Conservation (phyloP, 805 yeast species). For the Candida tallmaniae region DNA sequence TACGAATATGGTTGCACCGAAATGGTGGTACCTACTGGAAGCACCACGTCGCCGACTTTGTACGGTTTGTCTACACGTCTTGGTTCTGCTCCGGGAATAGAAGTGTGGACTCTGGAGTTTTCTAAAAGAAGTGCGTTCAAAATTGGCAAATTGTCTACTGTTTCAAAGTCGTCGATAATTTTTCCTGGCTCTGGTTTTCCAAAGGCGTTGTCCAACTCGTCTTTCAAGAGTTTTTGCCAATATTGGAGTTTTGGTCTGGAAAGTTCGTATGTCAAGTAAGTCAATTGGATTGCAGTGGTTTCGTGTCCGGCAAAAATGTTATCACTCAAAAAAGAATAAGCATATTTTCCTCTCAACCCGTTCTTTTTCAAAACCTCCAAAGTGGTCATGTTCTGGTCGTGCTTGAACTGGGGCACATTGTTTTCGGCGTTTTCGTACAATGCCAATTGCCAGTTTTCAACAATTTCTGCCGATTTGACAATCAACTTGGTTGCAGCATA, state of each 20-base stretch:
- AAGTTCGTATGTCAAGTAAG: constrained; percentile 55
- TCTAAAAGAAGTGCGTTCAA: constrained; percentile 62
- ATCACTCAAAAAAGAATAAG: constrained; percentile 45
- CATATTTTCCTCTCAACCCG: constrained; percentile 28
- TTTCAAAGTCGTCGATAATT: constrained; percentile 27
- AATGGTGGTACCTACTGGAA: constrained; percentile 54
- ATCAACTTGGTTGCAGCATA: constrained; percentile 43
- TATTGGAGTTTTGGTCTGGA: constrained; percentile 44
- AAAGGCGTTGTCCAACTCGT: constrained; percentile 40
- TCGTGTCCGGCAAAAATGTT: constrained; percentile 77
- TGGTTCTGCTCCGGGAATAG: constrained; percentile 75
- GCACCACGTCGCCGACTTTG: constrained; percentile 13
- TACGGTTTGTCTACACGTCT: constrained; percentile 37
- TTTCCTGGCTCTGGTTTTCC: constrained; percentile 24
- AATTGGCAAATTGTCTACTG: constrained; percentile 51
- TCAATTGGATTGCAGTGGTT: constrained; percentile 63
- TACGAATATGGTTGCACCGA: constrained; percentile 65
- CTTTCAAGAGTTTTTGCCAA: constrained; percentile 43
- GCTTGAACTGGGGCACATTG: constrained; percentile 19
- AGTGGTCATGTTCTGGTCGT: constrained; percentile 23
- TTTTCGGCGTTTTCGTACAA: constrained; percentile 32
- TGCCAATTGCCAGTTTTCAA: constrained; percentile 44
- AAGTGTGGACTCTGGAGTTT: constrained; percentile 56
- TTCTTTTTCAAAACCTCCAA: constrained; percentile 29
- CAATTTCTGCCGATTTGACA: constrained; percentile 30